Evolutionary conservation across 495 filamentous ascomycete species (phyloP).

Genomic region (Aspergillus incahuasiensis): DNA sequence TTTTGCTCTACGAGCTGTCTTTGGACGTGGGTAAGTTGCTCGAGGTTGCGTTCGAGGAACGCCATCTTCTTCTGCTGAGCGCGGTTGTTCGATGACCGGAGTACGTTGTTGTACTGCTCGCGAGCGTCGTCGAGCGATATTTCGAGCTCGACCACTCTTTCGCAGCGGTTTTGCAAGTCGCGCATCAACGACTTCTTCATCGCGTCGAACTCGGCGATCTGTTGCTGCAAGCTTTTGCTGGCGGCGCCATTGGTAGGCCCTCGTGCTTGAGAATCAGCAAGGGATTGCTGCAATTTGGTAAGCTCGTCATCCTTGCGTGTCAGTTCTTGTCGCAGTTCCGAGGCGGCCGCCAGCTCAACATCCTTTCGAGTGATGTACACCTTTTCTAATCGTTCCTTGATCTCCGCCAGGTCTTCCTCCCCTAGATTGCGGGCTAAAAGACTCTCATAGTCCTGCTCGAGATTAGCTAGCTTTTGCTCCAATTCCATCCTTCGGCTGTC

Average conservation of each 20-base stretch:
- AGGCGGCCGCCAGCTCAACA: slow-evolving; percentile 60
- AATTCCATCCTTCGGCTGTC: slow-evolving; percentile 64
- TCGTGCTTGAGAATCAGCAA: slow-evolving; percentile 69
- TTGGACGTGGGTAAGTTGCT: slow-evolving; percentile 95
- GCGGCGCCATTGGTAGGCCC: slow-evolving; percentile 61
- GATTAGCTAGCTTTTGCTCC: slow-evolving; percentile 63
- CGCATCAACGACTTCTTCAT: slow-evolving; percentile 99
- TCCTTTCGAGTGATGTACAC: slow-evolving; percentile 70
- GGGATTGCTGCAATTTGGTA: slow-evolving; percentile 62
- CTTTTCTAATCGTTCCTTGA: slow-evolving; percentile 73
- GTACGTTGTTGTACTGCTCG: slow-evolving; percentile 97
- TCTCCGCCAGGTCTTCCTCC: slow-evolving; percentile 73
- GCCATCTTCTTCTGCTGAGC: slow-evolving; percentile 99
- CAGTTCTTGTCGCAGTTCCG: slow-evolving; percentile 70
- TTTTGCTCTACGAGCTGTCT: slow-evolving; percentile 98
- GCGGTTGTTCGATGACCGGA: slow-evolving; percentile 91
- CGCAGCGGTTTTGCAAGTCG: slow-evolving; percentile 95
- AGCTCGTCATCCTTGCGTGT: slow-evolving; percentile 70
- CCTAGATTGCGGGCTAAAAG: slow-evolving; percentile 74
- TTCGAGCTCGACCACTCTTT: slow-evolving; percentile 95
- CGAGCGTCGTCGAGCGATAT: slow-evolving; percentile 94
- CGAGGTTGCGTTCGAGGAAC: slow-evolving; percentile 95
- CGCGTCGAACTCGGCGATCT: slow-evolving; percentile 95
- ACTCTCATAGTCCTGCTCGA: slow-evolving; percentile 78
- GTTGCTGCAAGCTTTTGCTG: slow-evolving; percentile 93